Evolutionary conservation across 2,329 filamentous ascomycete species (phyloP).

Genomic region (Dactylellina leptospora): DNA sequence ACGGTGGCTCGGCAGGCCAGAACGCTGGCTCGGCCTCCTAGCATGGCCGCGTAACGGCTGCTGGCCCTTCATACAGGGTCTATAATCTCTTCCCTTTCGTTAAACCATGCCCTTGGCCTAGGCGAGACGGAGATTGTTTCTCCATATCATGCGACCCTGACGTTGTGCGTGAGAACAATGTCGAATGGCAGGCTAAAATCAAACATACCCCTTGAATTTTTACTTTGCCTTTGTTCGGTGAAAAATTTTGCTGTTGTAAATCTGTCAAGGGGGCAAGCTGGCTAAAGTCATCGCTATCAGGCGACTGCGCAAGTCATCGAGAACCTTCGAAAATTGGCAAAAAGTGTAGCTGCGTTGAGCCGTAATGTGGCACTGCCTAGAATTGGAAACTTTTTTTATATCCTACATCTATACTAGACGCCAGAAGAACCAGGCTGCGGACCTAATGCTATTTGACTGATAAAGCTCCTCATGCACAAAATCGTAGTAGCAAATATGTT

Average conservation of each 20-base stretch:
- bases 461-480: conserved; percentile 6
- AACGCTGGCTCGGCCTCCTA: not conserved
- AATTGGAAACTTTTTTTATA: conserved; percentile 23
- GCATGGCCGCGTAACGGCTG: conserved; percentile 30
- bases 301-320: conserved; percentile 14
- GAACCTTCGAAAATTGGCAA: not conserved
- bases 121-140: conserved; percentile 46
- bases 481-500: not conserved
- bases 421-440: conserved; percentile 35
- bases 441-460: conserved; percentile 42
- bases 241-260: too few species aligned
- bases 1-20: conserved; percentile 5
- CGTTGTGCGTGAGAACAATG: not conserved
- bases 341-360: not conserved
- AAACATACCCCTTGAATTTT: conserved; percentile 9
- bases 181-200: conserved; percentile 43
- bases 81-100: conserved; percentile 8
- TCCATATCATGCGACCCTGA: conserved; percentile 33
- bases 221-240: too few species aligned
- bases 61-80: not conserved
- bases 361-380: not conserved
- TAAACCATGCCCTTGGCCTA: conserved; percentile 17
- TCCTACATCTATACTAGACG: conserved; percentile 50
- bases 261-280: conserved; percentile 13
- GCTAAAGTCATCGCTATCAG: conserved; percentile 40